Percentiles rank a stretch among this genome's conserved stretches.
These are phyloP conservation scores for Fusarium concolor DNA, from an alignment of 2,329 filamentous ascomycete species.

Conservation along the genomic window DNA sequence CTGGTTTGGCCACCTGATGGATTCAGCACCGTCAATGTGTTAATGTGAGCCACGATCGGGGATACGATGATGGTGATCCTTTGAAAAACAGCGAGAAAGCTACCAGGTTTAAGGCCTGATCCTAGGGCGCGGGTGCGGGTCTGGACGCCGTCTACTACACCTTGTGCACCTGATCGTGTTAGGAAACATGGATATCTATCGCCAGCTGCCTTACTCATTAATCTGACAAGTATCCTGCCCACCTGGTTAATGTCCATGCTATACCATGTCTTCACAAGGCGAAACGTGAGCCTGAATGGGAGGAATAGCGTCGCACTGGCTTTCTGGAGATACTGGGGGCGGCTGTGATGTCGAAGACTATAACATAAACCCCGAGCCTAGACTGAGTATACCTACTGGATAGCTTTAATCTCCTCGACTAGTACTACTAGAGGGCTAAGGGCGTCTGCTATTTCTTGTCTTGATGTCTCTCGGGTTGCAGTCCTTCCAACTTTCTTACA, in stretches of 20 bases:
- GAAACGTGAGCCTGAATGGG: constrained; percentile 40
- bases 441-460: background rate
- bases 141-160: constrained; percentile 4
- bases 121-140: constrained; percentile 24
- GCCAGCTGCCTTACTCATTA: constrained; percentile 9
- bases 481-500: background rate
- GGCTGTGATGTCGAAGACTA: constrained; percentile 26
- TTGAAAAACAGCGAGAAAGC: background rate
- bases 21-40: constrained; percentile 9
- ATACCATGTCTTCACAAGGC: constrained; percentile 33
- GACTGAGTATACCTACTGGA: constrained; percentile 1
- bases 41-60: constrained; percentile 25
- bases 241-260: constrained; percentile 27
- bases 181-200: constrained; percentile 31
- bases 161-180: constrained; percentile 41
- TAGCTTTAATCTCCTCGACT: background rate
- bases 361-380: constrained; percentile 36
- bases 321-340: constrained; percentile 23
- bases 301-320: constrained; percentile 18
- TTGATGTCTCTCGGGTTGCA: background rate
- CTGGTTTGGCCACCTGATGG: constrained; percentile 24
- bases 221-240: constrained; percentile 18
- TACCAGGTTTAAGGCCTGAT: constrained; percentile 11
- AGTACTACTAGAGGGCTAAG: background rate
- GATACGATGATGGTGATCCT: constrained; percentile 14